Evolutionary conservation across 441 rosid species (phyloP).

Genomic region (Pelargonium cotyledonis): DNA sequence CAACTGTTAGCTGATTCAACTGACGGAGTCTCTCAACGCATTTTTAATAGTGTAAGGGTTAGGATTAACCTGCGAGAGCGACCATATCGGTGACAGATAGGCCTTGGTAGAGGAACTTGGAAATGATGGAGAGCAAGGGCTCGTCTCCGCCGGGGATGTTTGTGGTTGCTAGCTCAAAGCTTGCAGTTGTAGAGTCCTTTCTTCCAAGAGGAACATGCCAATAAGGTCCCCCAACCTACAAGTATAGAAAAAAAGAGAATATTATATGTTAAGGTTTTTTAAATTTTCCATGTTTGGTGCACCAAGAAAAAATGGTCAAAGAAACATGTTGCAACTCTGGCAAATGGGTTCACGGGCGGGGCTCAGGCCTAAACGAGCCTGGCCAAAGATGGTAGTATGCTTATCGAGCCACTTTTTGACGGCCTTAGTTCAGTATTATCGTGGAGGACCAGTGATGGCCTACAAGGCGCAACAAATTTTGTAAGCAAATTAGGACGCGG

Average conservation of each 20-base stretch:
- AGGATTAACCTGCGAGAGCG: slow-evolving; percentile 43
- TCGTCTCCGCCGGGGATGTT: slow-evolving; percentile 51
- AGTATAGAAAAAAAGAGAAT: background rate
- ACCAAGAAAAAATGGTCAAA: too few species aligned
- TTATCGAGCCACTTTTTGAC: too few species aligned
- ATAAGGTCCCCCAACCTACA: slow-evolving; percentile 63
- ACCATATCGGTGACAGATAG: slow-evolving; percentile 64
- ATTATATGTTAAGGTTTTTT: too few species aligned
- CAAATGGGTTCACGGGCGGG: too few species aligned
- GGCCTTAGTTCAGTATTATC: too few species aligned
- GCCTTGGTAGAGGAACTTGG: slow-evolving; percentile 50
- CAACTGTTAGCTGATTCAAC: too few species aligned
- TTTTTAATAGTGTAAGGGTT: background rate
- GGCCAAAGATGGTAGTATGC: too few species aligned
- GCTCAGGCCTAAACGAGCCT: too few species aligned
- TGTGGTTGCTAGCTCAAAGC: slow-evolving; percentile 28
- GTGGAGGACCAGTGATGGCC: too few species aligned
- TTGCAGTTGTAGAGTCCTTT: slow-evolving; percentile 56
- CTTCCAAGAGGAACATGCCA: slow-evolving; percentile 77
- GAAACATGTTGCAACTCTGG: too few species aligned
- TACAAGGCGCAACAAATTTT: too few species aligned
- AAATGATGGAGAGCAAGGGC: slow-evolving; percentile 37
- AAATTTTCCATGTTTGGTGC: background rate
- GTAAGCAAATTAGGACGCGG: too few species aligned
- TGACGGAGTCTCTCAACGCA: background rate